Evolutionary conservation across 169 alveolate species (phyloP).

Genomic region (Cryptosporidium meleagridis): DNA sequence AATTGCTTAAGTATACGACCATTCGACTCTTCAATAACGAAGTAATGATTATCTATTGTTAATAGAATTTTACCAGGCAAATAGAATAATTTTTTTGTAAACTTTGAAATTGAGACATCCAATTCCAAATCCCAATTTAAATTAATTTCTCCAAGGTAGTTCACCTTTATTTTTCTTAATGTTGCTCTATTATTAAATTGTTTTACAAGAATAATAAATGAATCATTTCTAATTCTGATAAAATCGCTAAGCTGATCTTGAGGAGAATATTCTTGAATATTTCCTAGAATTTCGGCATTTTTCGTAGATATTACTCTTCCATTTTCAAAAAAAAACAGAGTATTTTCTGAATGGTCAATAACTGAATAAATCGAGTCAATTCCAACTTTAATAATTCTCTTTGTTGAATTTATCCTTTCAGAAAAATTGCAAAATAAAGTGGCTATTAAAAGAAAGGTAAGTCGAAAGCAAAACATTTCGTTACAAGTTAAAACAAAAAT

Average conservation of each 20-base stretch:
- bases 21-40: slow-evolving; percentile 9
- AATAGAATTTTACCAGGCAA: neutral
- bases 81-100: neutral
- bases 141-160: neutral
- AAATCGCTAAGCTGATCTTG: slow-evolving; percentile 32
- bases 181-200: neutral
- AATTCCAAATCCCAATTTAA: slow-evolving; percentile 35
- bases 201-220: slow-evolving; percentile 7
- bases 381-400: neutral
- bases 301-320: slow-evolving; percentile 35
- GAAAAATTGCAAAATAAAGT: neutral
- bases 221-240: neutral
- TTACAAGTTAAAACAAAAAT: neutral
- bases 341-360: neutral
- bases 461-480: neutral
- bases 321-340: slow-evolving; percentile 25
- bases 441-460: neutral
- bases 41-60: neutral
- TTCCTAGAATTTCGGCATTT: neutral
- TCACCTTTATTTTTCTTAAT: slow-evolving; percentile 13
- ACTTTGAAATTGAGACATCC: neutral
- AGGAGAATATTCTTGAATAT: slow-evolving; percentile 23
- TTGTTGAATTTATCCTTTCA: neutral
- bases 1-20: neutral
- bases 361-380: slow-evolving; percentile 46